phyloP scores from a whole-genome alignment of 225 moss, liverwort and hornwort genomes.

The Pseudoscleropodium purum region DNA sequence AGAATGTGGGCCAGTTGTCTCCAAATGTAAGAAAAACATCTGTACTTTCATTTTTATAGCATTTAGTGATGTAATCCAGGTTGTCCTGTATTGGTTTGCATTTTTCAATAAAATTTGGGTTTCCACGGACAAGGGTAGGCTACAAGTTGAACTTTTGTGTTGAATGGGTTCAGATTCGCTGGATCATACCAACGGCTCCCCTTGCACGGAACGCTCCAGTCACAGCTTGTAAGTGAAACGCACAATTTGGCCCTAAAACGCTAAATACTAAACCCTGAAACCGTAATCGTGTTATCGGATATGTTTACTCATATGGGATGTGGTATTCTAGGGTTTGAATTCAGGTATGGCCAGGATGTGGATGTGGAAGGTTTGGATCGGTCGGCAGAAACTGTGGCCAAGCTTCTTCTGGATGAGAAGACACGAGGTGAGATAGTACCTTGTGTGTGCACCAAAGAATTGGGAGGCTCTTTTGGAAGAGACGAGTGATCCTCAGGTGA shows the following conservation, averaged over 20 bases:
- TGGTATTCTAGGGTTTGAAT: constrained; percentile 44
- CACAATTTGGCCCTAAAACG: neutral
- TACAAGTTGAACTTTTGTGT: neutral
- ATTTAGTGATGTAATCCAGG: neutral
- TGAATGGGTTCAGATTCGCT: constrained; percentile 38
- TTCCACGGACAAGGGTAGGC: neutral
- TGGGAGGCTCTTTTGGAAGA: neutral
- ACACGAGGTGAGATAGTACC: constrained; percentile 13
- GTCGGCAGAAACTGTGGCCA: constrained; percentile 41
- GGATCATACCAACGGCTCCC: constrained; percentile 58
- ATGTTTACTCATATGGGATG: neutral
- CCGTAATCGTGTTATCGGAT: neutral
- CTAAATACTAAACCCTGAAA: neutral
- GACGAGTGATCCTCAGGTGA: neutral
- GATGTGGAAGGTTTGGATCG: constrained; percentile 45
- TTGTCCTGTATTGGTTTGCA: neutral
- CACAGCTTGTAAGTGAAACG: constrained; percentile 33
- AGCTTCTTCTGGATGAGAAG: constrained; percentile 32
- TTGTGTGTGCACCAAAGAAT: neutral
- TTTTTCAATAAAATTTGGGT: neutral
- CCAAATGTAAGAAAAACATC: constrained; percentile 27
- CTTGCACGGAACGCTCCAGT: constrained; percentile 45
- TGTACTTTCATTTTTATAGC: neutral
- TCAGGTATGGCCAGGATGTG: constrained; percentile 44
- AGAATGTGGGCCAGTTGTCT: constrained; percentile 41